Conservation (phyloP, 306 rosid genomes). For the Vigna radiata region DNA sequence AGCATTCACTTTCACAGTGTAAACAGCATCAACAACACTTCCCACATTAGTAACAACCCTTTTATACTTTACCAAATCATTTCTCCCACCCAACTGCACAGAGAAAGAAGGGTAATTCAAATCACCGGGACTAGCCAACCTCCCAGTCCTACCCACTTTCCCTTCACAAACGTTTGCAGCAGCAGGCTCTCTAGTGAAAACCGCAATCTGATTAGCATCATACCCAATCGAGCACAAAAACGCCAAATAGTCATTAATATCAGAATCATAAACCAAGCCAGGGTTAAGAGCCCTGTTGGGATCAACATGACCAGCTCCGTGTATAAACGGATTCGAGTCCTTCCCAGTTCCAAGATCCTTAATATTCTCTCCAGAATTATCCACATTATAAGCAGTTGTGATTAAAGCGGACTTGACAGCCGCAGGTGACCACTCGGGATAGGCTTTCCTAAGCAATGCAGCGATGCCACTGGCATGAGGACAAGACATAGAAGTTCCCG, state of each 20-base stretch:
- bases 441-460: conserved; percentile 76
- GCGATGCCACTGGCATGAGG: conserved; percentile 93
- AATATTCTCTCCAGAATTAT: conserved; percentile 66
- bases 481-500: conserved; percentile 97
- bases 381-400: conserved; percentile 77
- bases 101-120: conserved; percentile 91
- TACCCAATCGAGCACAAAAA: conserved; percentile 90
- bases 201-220: conserved; percentile 54
- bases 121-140: conserved; percentile 65
- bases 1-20: conserved; percentile 62
- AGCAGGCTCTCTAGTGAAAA: conserved; percentile 62
- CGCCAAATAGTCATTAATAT: conserved; percentile 61
- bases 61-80: conserved; percentile 57
- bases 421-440: conserved; percentile 81
- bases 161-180: conserved; percentile 53
- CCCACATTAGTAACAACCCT: conserved; percentile 82
- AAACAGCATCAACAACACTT: conserved; percentile 65
- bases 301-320: conserved; percentile 95
- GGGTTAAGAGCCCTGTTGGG: conserved; percentile 88
- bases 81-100: conserved; percentile 49
- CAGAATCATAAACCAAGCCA: conserved; percentile 75
- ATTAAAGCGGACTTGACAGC: conserved; percentile 84
- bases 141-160: conserved; percentile 42
- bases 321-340: conserved; percentile 74
- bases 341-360: conserved; percentile 72